Percentiles rank a stretch among this genome's conserved stretches.
Evolutionary conservation across 306 rosid genomes (phyloP).

Genomic region (Hylodesmum podocarpum): DNA sequence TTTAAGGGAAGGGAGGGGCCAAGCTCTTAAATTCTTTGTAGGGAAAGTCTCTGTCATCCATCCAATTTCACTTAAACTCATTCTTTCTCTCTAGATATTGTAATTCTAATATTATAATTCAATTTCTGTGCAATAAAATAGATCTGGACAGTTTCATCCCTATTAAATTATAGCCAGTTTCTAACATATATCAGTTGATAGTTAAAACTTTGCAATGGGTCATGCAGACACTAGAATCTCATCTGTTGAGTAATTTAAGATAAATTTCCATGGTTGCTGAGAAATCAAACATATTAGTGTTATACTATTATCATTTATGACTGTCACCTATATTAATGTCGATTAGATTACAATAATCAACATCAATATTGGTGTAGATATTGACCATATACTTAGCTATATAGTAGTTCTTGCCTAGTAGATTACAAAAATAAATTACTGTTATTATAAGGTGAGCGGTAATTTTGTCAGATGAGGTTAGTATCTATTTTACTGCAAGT

Average conservation of each 20-base stretch:
- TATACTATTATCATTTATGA: not conserved
- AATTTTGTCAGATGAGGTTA: not conserved
- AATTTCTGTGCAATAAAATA: too few relatives aligned
- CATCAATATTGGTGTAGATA: not conserved
- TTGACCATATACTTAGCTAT: not conserved
- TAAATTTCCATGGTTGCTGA: not conserved
- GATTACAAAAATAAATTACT: not conserved
- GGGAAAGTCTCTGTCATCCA: too few relatives aligned
- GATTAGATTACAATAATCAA: not conserved
- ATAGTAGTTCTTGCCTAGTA: not conserved
- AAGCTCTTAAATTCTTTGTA: too few relatives aligned
- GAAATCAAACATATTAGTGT: not conserved
- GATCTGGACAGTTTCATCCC: too few relatives aligned
- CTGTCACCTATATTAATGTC: not conserved
- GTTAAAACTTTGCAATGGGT: not conserved
- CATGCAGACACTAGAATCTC: slow-evolving; percentile 2
- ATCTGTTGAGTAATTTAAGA: slow-evolving; percentile 10
- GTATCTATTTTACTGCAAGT: not conserved
- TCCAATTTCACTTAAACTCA: too few relatives aligned
- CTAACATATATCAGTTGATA: not conserved
- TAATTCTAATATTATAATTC: too few relatives aligned
- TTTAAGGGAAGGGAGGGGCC: too few relatives aligned
- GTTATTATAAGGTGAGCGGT: not conserved
- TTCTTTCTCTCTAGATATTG: too few relatives aligned
- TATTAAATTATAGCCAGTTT: too few relatives aligned